Evolutionary conservation across 1,139 yeast species (phyloP).

Genomic region (Lodderomyces orthopsilosis): DNA sequence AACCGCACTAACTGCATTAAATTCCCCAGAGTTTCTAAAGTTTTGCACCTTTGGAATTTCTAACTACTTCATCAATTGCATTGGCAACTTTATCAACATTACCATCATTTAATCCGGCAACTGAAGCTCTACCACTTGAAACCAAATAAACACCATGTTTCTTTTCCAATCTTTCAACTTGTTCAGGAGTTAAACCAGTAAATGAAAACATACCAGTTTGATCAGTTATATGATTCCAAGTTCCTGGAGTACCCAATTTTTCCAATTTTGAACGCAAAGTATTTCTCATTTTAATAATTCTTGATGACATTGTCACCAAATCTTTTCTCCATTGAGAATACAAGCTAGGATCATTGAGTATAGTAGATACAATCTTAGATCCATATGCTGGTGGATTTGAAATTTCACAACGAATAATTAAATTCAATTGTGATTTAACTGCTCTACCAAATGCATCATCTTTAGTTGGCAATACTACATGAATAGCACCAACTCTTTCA

Average conservation of each 20-base stretch:
- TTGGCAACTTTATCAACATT: slow-evolving; percentile 80
- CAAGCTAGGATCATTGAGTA: slow-evolving; percentile 64
- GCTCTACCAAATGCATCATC: slow-evolving; percentile 39
- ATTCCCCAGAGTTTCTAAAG: too few relatives aligned
- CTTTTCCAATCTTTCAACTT: slow-evolving; percentile 75
- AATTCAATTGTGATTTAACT: slow-evolving; percentile 71
- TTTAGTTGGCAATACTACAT: slow-evolving; percentile 54
- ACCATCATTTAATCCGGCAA: slow-evolving; percentile 84
- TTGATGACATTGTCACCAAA: slow-evolving; percentile 81
- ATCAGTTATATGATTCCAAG: slow-evolving; percentile 88
- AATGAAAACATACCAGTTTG: slow-evolving; percentile 98
- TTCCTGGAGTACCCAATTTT: slow-evolving; percentile 73
- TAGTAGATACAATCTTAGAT: slow-evolving; percentile 82
- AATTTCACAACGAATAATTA: slow-evolving; percentile 76
- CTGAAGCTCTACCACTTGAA: slow-evolving; percentile 86
- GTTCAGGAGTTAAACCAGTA: slow-evolving; percentile 78
- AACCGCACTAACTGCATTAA: too few relatives aligned
- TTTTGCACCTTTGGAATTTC: slow-evolving; percentile 14
- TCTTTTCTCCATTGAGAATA: slow-evolving; percentile 82
- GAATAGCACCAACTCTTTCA: slow-evolving; percentile 94
- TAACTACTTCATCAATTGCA: slow-evolving; percentile 78
- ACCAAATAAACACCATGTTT: slow-evolving; percentile 79
- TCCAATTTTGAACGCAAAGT: slow-evolving; percentile 59
- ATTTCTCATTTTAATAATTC: slow-evolving; percentile 77
- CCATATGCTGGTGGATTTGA: slow-evolving; percentile 97